Evolutionary conservation across 768 basidiomycete genomes (phyloP).

Genomic region (Mycena filopes): DNA sequence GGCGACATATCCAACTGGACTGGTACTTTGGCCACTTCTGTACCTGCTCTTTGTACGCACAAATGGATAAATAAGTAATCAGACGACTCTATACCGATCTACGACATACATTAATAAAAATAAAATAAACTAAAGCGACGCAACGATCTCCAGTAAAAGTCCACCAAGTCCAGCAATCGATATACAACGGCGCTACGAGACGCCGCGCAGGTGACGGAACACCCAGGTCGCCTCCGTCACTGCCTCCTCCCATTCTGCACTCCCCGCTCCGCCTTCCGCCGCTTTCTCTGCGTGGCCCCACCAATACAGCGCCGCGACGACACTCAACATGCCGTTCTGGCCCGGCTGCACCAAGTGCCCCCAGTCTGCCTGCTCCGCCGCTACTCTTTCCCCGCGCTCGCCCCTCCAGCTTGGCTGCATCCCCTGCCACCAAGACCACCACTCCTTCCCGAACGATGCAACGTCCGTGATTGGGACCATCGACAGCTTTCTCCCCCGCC

Average conservation of each 20-base stretch:
- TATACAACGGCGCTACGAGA: too few species aligned
- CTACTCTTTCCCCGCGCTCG: neutral
- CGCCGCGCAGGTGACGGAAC: too few species aligned
- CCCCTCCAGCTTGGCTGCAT: neutral
- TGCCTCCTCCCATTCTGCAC: neutral
- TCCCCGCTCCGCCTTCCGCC: neutral
- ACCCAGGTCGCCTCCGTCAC: neutral
- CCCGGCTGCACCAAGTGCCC: neutral
- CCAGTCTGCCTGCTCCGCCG: neutral
- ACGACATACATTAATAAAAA: too few species aligned
- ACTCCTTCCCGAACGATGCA: neutral
- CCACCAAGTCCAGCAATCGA: too few species aligned
- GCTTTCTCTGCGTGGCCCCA: constrained; percentile 1
- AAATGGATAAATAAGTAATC: too few species aligned
- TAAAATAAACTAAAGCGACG: too few species aligned
- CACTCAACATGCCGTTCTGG: neutral
- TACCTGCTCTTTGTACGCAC: too few species aligned
- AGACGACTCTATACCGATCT: too few species aligned
- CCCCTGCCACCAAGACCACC: neutral
- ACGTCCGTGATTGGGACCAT: neutral
- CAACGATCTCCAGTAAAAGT: too few species aligned
- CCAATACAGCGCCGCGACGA: constrained; percentile 6
- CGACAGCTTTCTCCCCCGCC: neutral
- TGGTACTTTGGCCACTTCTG: too few species aligned
- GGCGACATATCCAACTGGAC: too few species aligned